These are phyloP conservation scores for Collybiopsis confluens DNA, from an alignment of 768 basidiomycete genomes.

Conservation along the genomic window DNA sequence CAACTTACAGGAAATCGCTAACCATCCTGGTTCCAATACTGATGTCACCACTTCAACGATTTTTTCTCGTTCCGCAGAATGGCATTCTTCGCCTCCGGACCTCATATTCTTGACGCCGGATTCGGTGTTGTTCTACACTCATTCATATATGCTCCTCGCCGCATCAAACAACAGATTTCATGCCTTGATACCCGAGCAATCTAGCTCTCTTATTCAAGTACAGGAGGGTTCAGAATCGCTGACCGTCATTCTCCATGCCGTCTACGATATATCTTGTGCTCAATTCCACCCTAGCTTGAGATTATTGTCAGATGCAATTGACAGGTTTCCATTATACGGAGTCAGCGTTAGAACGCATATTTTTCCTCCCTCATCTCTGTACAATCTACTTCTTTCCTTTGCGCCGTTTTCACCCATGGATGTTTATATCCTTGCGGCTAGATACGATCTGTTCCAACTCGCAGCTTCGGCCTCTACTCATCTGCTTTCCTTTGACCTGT, in stretches of 20 bases:
- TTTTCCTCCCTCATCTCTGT: conserved; percentile 48
- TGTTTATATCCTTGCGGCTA: conserved; percentile 67
- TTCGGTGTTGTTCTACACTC: conserved; percentile 81
- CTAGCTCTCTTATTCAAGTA: conserved; percentile 52
- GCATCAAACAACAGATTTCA: conserved; percentile 65
- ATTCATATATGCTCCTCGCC: conserved; percentile 50
- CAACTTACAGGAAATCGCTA: no score
- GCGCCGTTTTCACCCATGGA: conserved; percentile 68
- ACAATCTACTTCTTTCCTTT: conserved; percentile 55
- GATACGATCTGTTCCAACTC: conserved; percentile 63
- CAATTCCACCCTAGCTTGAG: conserved; percentile 70
- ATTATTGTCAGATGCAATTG: conserved; percentile 51
- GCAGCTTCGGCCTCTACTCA: conserved; percentile 73
- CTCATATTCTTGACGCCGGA: conserved; percentile 66
- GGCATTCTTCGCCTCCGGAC: conserved; percentile 38
- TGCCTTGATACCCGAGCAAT: conserved; percentile 44
- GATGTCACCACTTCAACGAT: no score
- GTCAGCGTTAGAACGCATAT: conserved; percentile 44
- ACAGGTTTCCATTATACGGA: conserved; percentile 57
- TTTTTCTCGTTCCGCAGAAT: no score
- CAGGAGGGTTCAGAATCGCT: conserved; percentile 57
- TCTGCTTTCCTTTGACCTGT: conserved; percentile 66
- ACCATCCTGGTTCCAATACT: no score
- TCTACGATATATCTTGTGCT: conserved; percentile 69
- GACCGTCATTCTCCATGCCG: conserved; percentile 67